A percentile compares a stretch with the other conserved stretches of the same genome.
These are phyloP conservation scores for Ananas comosus DNA, from an alignment of 176 grass and related monocot genomes.

Conservation along the genomic window DNA sequence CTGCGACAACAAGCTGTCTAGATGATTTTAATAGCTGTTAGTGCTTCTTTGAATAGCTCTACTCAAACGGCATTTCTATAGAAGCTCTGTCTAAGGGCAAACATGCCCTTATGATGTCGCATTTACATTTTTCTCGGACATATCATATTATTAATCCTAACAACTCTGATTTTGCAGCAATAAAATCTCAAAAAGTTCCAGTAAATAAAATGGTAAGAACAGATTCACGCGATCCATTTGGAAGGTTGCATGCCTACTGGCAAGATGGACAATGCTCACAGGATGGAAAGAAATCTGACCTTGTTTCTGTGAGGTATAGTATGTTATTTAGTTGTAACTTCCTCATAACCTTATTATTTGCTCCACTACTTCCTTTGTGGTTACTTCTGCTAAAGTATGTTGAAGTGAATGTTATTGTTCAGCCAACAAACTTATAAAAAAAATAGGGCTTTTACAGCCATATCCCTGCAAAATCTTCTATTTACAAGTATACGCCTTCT, in stretches of 20 bases:
- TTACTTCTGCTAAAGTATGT: background rate
- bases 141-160: background rate
- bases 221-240: constrained; percentile 70
- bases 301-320: constrained; percentile 66
- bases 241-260: constrained; percentile 82
- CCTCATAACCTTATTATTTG: constrained; percentile 1
- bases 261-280: constrained; percentile 45
- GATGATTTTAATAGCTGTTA: no score
- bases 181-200: constrained; percentile 64
- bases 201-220: constrained; percentile 80
- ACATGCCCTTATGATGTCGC: background rate
- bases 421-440: no score
- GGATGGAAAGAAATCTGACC: constrained; percentile 61
- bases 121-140: background rate
- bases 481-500: no score
- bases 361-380: background rate
- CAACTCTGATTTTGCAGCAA: constrained; percentile 30
- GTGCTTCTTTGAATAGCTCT: no score
- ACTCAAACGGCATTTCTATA: no score
- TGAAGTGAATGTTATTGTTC: no score
- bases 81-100: no score
- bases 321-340: constrained; percentile 18
- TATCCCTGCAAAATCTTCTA: no score
- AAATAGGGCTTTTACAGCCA: no score
- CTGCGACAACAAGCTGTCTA: no score